Percentiles rank a stretch among this genome's conserved stretches.
phyloP scores from a whole-genome alignment of 495 filamentous ascomycete species.

The Haplographium delicatum region DNA sequence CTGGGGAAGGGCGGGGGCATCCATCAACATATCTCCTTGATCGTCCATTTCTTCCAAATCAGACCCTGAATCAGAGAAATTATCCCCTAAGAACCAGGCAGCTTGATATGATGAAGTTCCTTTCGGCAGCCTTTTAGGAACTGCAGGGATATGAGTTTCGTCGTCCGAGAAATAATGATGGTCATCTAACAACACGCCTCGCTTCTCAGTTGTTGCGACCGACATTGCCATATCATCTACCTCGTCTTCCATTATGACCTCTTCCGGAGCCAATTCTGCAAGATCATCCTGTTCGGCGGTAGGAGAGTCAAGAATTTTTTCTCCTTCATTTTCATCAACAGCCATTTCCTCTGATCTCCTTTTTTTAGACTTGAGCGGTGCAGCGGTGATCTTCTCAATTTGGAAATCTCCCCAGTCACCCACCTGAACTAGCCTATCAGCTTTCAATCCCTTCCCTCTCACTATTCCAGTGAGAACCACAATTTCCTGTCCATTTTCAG shows the following conservation, averaged over 20 bases:
- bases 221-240: slow-evolving; percentile 41
- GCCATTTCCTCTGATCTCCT: slow-evolving; percentile 64
- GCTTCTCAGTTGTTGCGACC: slow-evolving; percentile 48
- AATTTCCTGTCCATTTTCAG: slow-evolving; percentile 44
- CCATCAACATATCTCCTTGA: slow-evolving; percentile 40
- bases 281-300: slow-evolving; percentile 76
- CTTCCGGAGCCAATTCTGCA: slow-evolving; percentile 78
- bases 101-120: slow-evolving; percentile 92
- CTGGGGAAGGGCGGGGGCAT: slow-evolving; percentile 51
- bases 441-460: slow-evolving; percentile 79
- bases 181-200: slow-evolving; percentile 88
- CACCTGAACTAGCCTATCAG: slow-evolving; percentile 83
- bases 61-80: slow-evolving; percentile 76
- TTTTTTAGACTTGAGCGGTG: slow-evolving; percentile 49
- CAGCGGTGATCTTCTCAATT: slow-evolving; percentile 77
- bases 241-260: slow-evolving; percentile 64
- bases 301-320: slow-evolving; percentile 60
- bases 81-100: slow-evolving; percentile 80
- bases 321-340: slow-evolving; percentile 50
- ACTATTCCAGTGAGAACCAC: slow-evolving; percentile 82
- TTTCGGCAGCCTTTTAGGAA: slow-evolving; percentile 73
- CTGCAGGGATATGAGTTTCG: slow-evolving; percentile 54
- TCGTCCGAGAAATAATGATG: slow-evolving; percentile 98
- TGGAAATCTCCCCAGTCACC: slow-evolving; percentile 96
- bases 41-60: slow-evolving; percentile 67